Conservation (phyloP, 2,329 filamentous ascomycete species). For the Domatiomyces catenatus region DNA sequence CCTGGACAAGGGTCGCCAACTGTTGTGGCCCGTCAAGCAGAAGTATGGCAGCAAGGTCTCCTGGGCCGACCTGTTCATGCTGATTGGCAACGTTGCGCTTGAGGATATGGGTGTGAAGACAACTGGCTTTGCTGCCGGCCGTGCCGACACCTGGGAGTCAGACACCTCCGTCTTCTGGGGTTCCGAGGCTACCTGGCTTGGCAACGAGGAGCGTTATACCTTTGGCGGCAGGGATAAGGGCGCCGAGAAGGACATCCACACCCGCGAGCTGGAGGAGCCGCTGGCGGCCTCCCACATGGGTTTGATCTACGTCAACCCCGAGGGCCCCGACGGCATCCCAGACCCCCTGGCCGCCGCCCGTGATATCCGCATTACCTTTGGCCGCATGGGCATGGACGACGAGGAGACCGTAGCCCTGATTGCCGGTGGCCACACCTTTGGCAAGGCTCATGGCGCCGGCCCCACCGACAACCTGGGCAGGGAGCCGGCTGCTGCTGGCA, state of each 20-base stretch:
- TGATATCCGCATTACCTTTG: slow-evolving; percentile 61
- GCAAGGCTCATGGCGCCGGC: slow-evolving; percentile 65
- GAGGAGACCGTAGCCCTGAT: slow-evolving; percentile 69
- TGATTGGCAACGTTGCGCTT: slow-evolving; percentile 61
- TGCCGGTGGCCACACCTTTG: slow-evolving; percentile 62
- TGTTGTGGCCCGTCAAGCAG: slow-evolving; percentile 69
- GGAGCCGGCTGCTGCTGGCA: slow-evolving; percentile 49
- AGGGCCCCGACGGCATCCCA: slow-evolving; percentile 57
- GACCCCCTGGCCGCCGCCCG: slow-evolving; percentile 53
- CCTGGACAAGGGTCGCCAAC: slow-evolving; percentile 65
- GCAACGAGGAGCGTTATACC: slow-evolving; percentile 56
- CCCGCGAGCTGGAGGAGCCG: slow-evolving; percentile 51
- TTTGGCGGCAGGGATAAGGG: slow-evolving; percentile 33
- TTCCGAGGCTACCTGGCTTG: slow-evolving; percentile 57
- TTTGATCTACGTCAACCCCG: slow-evolving; percentile 69
- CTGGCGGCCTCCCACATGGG: slow-evolving; percentile 58
- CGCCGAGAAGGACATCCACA: slow-evolving; percentile 37
- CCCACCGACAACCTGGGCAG: slow-evolving; percentile 47
- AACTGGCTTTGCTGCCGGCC: slow-evolving; percentile 59
- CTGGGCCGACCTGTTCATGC: slow-evolving; percentile 58
- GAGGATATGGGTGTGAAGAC: slow-evolving; percentile 63
- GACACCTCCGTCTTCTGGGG: slow-evolving; percentile 69
- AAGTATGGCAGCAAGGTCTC: slow-evolving; percentile 75
- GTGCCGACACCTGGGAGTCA: slow-evolving; percentile 57
- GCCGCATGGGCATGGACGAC: slow-evolving; percentile 70